phyloP scores from a whole-genome alignment of 2,329 filamentous ascomycete species.

The Zymoseptoria ardabiliae region DNA sequence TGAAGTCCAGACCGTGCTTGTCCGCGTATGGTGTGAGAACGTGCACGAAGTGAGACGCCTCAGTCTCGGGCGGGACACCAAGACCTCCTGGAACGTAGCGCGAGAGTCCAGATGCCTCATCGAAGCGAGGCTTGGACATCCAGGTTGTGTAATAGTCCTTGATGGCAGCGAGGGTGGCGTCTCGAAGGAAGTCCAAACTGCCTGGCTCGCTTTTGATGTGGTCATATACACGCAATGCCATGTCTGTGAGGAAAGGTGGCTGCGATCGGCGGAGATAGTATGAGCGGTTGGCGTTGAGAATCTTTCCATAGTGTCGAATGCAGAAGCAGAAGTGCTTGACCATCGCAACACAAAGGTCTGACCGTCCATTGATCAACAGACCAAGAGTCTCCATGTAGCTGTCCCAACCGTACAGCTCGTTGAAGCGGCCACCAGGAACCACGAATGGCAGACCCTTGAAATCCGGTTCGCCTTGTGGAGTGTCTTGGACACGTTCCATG shows the following conservation, averaged over 20 bases:
- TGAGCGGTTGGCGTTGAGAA: conserved; percentile 90
- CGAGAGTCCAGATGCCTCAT: conserved; percentile 70
- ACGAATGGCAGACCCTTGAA: conserved; percentile 83
- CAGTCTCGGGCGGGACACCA: conserved; percentile 86
- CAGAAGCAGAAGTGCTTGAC: conserved; percentile 96
- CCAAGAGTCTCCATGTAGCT: conserved; percentile 97
- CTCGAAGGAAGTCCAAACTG: conserved; percentile 71
- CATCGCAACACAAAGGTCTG: conserved; percentile 87
- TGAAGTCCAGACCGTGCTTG: conserved; percentile 74
- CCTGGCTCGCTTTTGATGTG: conserved; percentile 81
- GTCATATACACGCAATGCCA: conserved; percentile 89
- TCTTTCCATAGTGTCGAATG: conserved; percentile 97
- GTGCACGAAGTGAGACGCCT: conserved; percentile 78
- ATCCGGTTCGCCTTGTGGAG: conserved; percentile 60
- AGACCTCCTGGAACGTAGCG: conserved; percentile 76
- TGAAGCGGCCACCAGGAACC: conserved; percentile 95
- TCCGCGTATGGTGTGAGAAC: conserved; percentile 72
- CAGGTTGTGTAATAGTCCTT: conserved; percentile 94
- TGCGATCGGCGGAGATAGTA: conserved; percentile 95
- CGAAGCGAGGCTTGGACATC: conserved; percentile 64
- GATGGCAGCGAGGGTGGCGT: conserved; percentile 80
- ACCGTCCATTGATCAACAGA: conserved; percentile 74
- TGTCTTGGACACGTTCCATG: conserved; percentile 63
- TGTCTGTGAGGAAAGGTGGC: conserved; percentile 93
- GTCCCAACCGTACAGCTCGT: conserved; percentile 97